Conservation (phyloP, 1,284 basidiomycete species). For the Vanrija humicola region DNA sequence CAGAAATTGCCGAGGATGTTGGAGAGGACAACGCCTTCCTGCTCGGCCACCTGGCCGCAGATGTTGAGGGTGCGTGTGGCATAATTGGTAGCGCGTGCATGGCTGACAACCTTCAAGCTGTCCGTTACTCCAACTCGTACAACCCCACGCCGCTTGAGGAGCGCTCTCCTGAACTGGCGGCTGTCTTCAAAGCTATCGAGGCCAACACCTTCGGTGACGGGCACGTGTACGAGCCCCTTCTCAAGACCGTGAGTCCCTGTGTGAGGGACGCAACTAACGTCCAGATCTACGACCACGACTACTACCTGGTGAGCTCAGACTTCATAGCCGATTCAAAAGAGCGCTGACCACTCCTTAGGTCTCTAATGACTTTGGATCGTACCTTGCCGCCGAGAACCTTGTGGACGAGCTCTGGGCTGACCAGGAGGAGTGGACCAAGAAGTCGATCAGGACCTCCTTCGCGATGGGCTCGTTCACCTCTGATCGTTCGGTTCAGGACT, state of each 20-base stretch:
- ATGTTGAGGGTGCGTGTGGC: conserved; percentile 60
- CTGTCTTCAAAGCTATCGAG: conserved; percentile 63
- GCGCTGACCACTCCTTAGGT: conserved; percentile 58
- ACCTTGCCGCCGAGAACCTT: conserved; percentile 73
- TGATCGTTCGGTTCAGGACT: conserved; percentile 83
- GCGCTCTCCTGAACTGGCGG: conserved; percentile 71
- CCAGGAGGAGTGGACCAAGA: conserved; percentile 80
- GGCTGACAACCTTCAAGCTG: conserved; percentile 34
- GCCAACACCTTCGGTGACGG: conserved; percentile 72
- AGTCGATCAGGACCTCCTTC: conserved; percentile 74
- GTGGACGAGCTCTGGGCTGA: conserved; percentile 81
- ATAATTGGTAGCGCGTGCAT: no score
- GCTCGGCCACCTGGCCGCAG: conserved; percentile 45
- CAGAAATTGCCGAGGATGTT: conserved; percentile 81
- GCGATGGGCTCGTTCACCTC: conserved; percentile 94
- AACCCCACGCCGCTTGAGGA: conserved; percentile 72
- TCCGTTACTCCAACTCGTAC: conserved; percentile 77
- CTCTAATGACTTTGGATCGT: conserved; percentile 86
- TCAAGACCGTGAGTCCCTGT: conserved; percentile 30
- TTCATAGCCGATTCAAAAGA: conserved; percentile 46
- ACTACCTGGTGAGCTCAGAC: conserved; percentile 54
- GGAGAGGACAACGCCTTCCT: conserved; percentile 60
- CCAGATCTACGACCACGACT: conserved; percentile 55
- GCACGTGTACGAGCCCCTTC: conserved; percentile 67
- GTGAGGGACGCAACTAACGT: conserved; percentile 2